Base-by-base conservation (phyloP, 225 moss, liverwort and hornwort species). In the Polytrichum commune region DNA sequence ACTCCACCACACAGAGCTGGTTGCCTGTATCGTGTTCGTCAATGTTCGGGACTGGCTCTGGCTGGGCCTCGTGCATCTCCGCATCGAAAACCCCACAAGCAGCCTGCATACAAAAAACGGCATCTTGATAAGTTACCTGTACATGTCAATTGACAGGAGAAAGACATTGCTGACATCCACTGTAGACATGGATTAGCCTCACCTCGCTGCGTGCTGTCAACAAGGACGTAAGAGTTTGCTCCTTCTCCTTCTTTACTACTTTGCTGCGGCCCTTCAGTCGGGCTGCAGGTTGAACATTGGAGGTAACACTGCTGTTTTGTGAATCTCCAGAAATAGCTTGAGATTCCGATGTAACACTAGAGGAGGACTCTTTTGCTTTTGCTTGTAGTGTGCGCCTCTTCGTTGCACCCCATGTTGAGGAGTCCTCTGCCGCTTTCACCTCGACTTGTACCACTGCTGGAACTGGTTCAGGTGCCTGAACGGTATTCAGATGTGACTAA, bases 191-290 rank as follows among this genome's bases (percentile, higher is more conserved):
- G 0, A 2, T 16, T 13, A 27, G 27, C 9, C 27, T 55, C 22
- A 88, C 84, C 82, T 93, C 95, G 65, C 98, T 98, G 53, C 93
- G 88, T 58, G 93, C 87, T 0, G 95, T 95, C 28, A 98, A 78
- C 9, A 82, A 85, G 1, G 98, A 89, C 2, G 98, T 95, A 0
- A 95, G 70, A 7, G 95, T 95, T 53, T 88, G 94, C 72, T 89
- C 85, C 53, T 94, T 94, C 74, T 91, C 93, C 73, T 81, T 83
- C 32, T 87, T 93, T 27, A 82, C 82, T 2, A 86, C 80, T 26
- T 78, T 77, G 20, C 74, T 79, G 32, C 92, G 86, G 0, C 87
- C 73, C 55, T 80, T 91, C 4, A 80, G 68, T 19, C 88, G 87
- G 7, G 87, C 80, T 16, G 80, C 22, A 85, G 84, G 18, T 76